phyloP scores from a whole-genome alignment of 495 filamentous ascomycete species.

The Hypoxylon cercidicola region DNA sequence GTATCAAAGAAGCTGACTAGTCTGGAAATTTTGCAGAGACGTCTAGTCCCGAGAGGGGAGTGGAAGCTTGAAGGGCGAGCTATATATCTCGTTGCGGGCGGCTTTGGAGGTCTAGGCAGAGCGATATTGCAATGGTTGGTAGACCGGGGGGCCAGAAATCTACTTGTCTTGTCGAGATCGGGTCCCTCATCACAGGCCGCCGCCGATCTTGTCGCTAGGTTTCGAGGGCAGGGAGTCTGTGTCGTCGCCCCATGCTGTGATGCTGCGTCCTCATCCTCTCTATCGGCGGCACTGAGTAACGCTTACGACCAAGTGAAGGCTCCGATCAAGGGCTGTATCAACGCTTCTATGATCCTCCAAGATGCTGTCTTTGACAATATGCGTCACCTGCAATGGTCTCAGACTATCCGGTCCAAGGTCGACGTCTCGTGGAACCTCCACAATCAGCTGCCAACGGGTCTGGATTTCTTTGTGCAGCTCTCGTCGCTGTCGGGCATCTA shows the following conservation, averaged over 20 bases:
- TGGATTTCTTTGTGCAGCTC: conserved; percentile 66
- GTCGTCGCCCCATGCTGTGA: conserved; percentile 32
- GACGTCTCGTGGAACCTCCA: conserved; percentile 59
- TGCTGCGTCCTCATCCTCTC: conserved; percentile 42
- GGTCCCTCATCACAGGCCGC: conserved; percentile 23
- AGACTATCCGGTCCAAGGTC: conserved; percentile 52
- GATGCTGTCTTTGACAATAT: conserved; percentile 60
- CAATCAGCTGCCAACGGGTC: conserved; percentile 38
- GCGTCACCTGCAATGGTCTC: conserved; percentile 49
- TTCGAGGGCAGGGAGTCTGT: conserved; percentile 35
- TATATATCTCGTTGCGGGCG: conserved; percentile 53
- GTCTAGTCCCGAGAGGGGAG: no score
- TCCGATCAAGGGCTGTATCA: conserved; percentile 60
- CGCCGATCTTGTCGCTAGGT: conserved; percentile 27
- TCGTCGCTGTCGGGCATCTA: conserved; percentile 56
- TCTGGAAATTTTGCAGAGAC: no score
- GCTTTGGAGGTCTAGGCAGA: conserved; percentile 40
- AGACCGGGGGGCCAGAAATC: conserved; percentile 29
- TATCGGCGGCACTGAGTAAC: conserved; percentile 13
- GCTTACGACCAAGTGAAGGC: conserved; percentile 47
- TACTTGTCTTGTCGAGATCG: conserved; percentile 42
- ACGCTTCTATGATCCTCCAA: conserved; percentile 56
- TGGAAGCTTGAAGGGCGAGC: conserved; percentile 41
- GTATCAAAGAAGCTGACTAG: no score
- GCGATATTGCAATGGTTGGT: conserved; percentile 35